Base-by-base conservation (phyloP, 306 rosid genomes). In the Lupinus albus region DNA sequence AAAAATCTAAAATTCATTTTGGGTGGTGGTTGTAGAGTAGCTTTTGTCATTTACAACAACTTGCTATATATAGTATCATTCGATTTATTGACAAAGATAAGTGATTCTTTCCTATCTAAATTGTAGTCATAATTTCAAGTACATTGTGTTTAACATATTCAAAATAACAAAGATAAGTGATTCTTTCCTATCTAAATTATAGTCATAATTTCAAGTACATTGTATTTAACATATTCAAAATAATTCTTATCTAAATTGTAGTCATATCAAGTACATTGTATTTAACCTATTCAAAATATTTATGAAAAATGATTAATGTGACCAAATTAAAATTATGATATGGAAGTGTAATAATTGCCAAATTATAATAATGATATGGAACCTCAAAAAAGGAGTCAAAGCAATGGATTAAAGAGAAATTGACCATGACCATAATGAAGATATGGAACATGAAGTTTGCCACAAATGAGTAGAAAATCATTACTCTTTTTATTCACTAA, bases 391-490 rank as follows among this genome's bases (percentile, higher is more conserved):
- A 46, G 57, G 44, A 57, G 81, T 81, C 88, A 63, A 79, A 74
- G 62, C 14, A 79, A 71, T 74, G 78, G 66, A 46, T 62, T 75
- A 54, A 67, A 76, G 77, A 45, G 70, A 41, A 44, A 71, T 75
- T 85, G 88, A 81, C 82, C 61, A 30, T 9, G 55, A 70, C 58
- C 71, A 13, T 61, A 70, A 70, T 68, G 76, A 72, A 41, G 66
- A 36, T 15, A 10, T 35, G 65, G 53, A 72, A 71, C 70, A 4
- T n/a, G 52, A 46, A 9, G 66, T 8, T 39, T 42, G 13, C 47
- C 13, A 60, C 74, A 80, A 83, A 87, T 87, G 90, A 87, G 88
- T 74, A 67, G 71, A 72, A 71, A 83, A 87, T 87, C 61, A 87
- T 85, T 83, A 53, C 49, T 72, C 71, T 67, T 51, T 63, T 66